A percentile compares a stretch with the other conserved stretches of the same genome.
phyloP scores from a whole-genome alignment of 805 yeast species.

The Zygosaccharomyces gambellarensis region DNA sequence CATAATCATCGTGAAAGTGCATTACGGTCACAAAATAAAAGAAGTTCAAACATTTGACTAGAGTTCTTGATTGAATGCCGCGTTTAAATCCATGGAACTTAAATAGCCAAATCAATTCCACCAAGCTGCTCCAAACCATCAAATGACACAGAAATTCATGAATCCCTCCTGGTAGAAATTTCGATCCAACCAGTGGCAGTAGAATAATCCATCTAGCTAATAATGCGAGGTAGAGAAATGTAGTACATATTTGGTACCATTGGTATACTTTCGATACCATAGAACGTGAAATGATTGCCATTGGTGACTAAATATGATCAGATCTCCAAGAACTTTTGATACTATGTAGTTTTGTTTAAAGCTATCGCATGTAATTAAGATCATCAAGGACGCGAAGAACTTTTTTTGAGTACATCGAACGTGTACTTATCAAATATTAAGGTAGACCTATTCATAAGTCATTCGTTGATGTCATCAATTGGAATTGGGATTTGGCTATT shows the following conservation, averaged over 20 bases:
- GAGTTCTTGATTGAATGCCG: conserved; percentile 16
- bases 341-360: neutral
- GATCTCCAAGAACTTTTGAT: neutral
- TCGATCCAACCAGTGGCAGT: conserved; percentile 59
- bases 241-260: conserved; percentile 25
- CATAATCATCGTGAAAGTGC: conserved; percentile 33
- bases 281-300: conserved; percentile 8
- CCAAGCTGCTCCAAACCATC: conserved; percentile 19
- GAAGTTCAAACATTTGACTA: conserved; percentile 28
- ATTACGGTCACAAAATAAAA: conserved; percentile 26
- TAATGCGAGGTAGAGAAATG: conserved; percentile 26
- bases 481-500: conserved; percentile 12
- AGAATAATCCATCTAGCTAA: conserved; percentile 46
- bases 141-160: conserved; percentile 51
- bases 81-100: conserved; percentile 21
- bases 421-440: conserved; percentile 1
- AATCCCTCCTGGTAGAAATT: conserved; percentile 65
- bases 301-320: neutral
- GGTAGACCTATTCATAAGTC: neutral
- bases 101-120: conserved; percentile 26
- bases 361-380: neutral
- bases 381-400: neutral
- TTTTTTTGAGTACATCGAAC: neutral
- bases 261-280: conserved; percentile 24
- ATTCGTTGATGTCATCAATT: conserved; percentile 4